Base-by-base conservation (phyloP, 2,329 filamentous ascomycete species). In the Aspergillus sergii region DNA sequence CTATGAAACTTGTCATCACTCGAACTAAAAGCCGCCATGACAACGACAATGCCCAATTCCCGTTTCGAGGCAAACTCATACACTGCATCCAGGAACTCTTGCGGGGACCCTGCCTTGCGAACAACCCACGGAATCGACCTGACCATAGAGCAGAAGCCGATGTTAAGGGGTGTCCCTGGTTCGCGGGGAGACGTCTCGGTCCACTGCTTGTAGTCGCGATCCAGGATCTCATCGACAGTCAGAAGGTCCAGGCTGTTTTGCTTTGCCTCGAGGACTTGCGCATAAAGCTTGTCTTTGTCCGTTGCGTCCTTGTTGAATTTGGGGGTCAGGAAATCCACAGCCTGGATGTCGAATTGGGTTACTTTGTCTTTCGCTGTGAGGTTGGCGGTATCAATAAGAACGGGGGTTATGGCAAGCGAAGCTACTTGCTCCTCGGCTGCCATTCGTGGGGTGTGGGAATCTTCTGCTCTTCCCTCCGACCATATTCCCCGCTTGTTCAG, bases 151-250 rank as follows among this genome's bases (percentile, higher is more conserved):
- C 84, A 86, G 59, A 89, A 85, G 2, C 88, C 88, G 21, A 89
- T 77, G 57, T 79, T 82, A 39, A 81, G 36, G 2, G 62, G 68
- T 10, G 28, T 74, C 68, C 45, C 69, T 75, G 58, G 68, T 73
- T 73, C 65, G 28, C 61, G 66, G 4, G 67, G 46, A 16, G 64
- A 61, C 14, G 68, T 72, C 62, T 84, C 84, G 1, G 78, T 79
- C 87, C 87, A 90, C 57, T 85, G 79, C 73, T 90, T 90, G 71
- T 88, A 90, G 72, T 90, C 87, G 64, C 88, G 86, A 45, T 83
- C 80, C 61, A 89, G 73, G 23, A 88, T 83, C 68, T 89, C 87
- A 3, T 81, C 73, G 64, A 88, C 71, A 12, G 77, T 81, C 28
- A 90, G 73, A 2, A 80, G 73, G 46, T 83, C 82, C 43, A 89